Conservation (phyloP, 78 protist species). For the Isochrysis galbana region DNA sequence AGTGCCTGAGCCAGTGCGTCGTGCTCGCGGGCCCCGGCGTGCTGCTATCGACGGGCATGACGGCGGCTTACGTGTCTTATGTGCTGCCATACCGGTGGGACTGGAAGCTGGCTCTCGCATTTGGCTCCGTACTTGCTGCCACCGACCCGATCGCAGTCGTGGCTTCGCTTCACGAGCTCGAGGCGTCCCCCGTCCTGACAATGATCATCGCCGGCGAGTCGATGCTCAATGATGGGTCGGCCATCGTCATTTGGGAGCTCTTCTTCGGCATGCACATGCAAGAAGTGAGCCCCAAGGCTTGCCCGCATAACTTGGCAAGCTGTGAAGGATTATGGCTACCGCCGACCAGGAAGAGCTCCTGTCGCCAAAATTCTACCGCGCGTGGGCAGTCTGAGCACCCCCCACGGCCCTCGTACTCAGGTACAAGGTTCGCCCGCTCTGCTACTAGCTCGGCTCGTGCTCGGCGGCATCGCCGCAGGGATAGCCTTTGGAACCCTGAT, state of each 20-base stretch:
- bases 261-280: background rate
- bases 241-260: background rate
- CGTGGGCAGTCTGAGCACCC: too few relatives aligned
- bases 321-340: too few relatives aligned
- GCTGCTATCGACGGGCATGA: conserved; percentile 28
- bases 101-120: background rate
- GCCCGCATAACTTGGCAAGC: too few relatives aligned
- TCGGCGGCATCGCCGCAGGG: background rate
- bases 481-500: background rate
- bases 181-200: conserved; percentile 49
- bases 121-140: conserved; percentile 58
- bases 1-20: conserved; percentile 9
- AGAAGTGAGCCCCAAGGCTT: background rate
- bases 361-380: too few relatives aligned
- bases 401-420: too few relatives aligned
- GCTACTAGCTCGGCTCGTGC: background rate
- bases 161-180: conserved; percentile 68
- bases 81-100: conserved; percentile 23
- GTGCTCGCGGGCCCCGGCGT: conserved; percentile 57
- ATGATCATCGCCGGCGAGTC: conserved; percentile 72
- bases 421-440: background rate
- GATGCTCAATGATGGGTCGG: conserved; percentile 72
- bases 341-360: too few relatives aligned
- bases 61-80: background rate
- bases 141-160: conserved; percentile 86